Evolutionary conservation across 345 rosid species (phyloP), one percentile per base, ranked within the genome.

Genomic region (Heritiera fomes): DNA sequence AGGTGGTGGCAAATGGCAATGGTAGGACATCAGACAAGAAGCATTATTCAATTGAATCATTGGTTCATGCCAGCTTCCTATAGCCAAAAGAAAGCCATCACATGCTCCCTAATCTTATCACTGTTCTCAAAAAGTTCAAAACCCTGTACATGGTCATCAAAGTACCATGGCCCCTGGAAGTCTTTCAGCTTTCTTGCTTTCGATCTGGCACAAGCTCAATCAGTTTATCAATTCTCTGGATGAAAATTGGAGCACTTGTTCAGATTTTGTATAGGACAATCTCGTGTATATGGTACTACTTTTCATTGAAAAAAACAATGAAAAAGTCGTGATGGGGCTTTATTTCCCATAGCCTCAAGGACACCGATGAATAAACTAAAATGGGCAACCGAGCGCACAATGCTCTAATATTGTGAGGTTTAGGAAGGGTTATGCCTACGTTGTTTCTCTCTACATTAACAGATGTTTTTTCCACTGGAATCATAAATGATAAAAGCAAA

Each of bases 41-140:
- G 63, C 78, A 84, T 78, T 78, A 86, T 83, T 71, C 47, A 61
- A 80, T 75, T 61, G 79, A 75, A 84, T 82, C 75, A 83, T 78
- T 86, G 76, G 64, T 69, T 74, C 80, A 58, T 70, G 84, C 84
- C 82, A 67, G 66, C 71, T 23, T 47, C 81, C 69, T 50, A 12
- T 65, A 65, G 75, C 72, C 78, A 47, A 58, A 76, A 23, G 38
- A 47, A 70, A 58, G 15, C 15, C 34, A 79, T 73, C 86, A 76
- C 81, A 79, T 76, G 81, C 55, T 53, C 59, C 52, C 75, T 46
- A 32, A 23, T 72, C 79, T 47, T 50, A 45, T 74, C 67, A 55
- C 62, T 71, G 63, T 38, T 18, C 45, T 52, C 12, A 58, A 59
- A 79, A 75, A 75, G 72, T 8, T 46, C 30, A 40, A 67, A 50